Evolutionary conservation across 306 rosid species (phyloP).

Genomic region (Purshia tridentata): DNA sequence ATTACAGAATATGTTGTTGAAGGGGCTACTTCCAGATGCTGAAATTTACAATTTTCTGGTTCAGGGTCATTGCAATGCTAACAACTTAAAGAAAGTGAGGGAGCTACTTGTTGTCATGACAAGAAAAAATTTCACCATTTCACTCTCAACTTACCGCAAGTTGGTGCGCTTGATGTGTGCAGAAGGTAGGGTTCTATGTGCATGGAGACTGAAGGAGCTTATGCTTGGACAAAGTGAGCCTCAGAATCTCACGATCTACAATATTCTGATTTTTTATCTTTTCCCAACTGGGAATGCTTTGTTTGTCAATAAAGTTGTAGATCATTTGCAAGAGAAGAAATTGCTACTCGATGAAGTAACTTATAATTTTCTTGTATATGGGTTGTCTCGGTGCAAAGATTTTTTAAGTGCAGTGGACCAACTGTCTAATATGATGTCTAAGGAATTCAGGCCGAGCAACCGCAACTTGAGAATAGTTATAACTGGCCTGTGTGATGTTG

Average conservation of each 20-base stretch:
- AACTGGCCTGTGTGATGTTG: constrained; percentile 48
- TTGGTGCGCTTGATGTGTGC: constrained; percentile 50
- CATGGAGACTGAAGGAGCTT: constrained; percentile 54
- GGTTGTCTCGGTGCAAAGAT: constrained; percentile 60
- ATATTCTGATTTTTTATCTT: constrained; percentile 71
- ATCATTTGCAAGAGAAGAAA: constrained; percentile 55
- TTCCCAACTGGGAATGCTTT: constrained; percentile 45
- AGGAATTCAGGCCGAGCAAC: constrained; percentile 57
- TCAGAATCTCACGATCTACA: constrained; percentile 47
- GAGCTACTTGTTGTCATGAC: constrained; percentile 60
- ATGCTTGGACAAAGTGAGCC: constrained; percentile 51
- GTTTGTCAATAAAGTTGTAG: constrained; percentile 42
- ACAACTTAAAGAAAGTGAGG: constrained; percentile 45
- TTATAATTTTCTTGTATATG: constrained; percentile 66
- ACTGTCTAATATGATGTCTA: constrained; percentile 62
- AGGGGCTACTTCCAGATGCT: constrained; percentile 46
- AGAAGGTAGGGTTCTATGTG: constrained; percentile 45
- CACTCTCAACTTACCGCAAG: constrained; percentile 51
- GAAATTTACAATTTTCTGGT: constrained; percentile 54
- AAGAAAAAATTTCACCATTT: constrained; percentile 46
- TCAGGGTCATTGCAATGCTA: constrained; percentile 56
- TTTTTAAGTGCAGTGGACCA: constrained; percentile 45
- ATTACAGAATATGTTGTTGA: constrained; percentile 45
- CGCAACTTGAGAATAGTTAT: constrained; percentile 64
- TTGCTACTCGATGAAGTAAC: constrained; percentile 57